Base-by-base conservation (phyloP, 169 alveolate species). In the Eimeria praecox region DNA sequence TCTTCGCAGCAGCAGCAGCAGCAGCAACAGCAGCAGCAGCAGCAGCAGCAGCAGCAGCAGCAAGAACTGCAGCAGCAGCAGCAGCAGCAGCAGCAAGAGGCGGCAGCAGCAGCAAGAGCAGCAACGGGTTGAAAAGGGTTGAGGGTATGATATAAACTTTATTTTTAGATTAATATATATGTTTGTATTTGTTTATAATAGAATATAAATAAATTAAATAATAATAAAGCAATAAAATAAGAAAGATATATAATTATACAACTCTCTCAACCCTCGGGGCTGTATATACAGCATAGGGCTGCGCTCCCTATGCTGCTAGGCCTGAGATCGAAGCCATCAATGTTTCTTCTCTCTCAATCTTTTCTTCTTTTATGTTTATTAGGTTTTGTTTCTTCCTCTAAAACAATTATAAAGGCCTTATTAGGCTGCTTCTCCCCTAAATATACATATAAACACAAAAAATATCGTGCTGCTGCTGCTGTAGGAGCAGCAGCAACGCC, bases 401-500 rank as follows among this genome's bases (percentile, higher is more conserved):
- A 8, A 27, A 9, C 3, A 69, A 27, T n/a, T n/a, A 5, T 9
- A 14, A 56, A 5, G 4, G 18, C 66, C 10, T 56, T 9, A 3
- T 56, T 56, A 16, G 8, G 27, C 66, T 56, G 66, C 66, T 56
- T 20, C 66, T 56, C 5, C n/a, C 4, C 66, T 14, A 14, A 14
- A 56, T 14, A 2, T 14, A 56, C 56, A 8, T 12, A 49, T 8
- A 49, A 49, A 49, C 56, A 49, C 66, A 56, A 56, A 52, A 52
- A n/a, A n/a, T n/a, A n/a, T n/a, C n/a, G 59, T 52, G 33, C 75
- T 18, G 40, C 46, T 4, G 44, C 44, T 30, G 80, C 44, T 69
- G 80, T 42, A 69, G 80, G 44, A 69, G 80, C 44, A 69, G 80
- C 80, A 69, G 80, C 80, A 69, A 42, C 80, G 18, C n/a, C 66